phyloP scores from a whole-genome alignment of 2,329 filamentous ascomycete species.

The Nothopassalora personata region DNA sequence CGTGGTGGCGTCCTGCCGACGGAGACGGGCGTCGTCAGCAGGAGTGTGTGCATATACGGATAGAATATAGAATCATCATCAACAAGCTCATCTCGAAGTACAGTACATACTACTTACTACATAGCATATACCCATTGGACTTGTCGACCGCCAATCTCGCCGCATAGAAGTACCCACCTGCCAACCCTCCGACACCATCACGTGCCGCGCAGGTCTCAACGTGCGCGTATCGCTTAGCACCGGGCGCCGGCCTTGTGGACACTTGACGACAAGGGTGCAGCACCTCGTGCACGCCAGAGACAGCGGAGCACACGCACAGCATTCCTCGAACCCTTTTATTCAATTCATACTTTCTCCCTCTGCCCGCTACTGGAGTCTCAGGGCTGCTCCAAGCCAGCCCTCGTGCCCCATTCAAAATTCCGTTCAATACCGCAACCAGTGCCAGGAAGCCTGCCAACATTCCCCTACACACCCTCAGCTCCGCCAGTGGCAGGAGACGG shows the following conservation, averaged over 20 bases:
- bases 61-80: not conserved
- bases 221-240: not conserved
- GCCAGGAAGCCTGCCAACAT: conserved; percentile 75
- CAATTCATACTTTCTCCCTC: not conserved
- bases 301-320: not conserved
- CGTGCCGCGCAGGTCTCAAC: not conserved
- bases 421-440: conserved; percentile 47
- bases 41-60: not conserved
- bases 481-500: conserved; percentile 39
- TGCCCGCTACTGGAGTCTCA: not conserved
- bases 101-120: too few species aligned
- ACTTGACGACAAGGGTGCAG: not conserved
- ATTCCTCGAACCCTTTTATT: not conserved
- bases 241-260: not conserved
- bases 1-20: too few species aligned
- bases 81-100: not conserved
- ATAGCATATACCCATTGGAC: too few species aligned
- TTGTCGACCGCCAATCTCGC: not conserved
- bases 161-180: not conserved
- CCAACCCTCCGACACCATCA: not conserved
- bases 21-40: not conserved
- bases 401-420: conserved; percentile 71
- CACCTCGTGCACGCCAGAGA: not conserved
- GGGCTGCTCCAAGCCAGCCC: conserved; percentile 37
- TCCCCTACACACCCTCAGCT: conserved; percentile 69